A percentile compares a stretch with the other conserved stretches of the same genome.
Conservation (phyloP, 1,284 basidiomycete species). For the Cryptococcus depauperatus region DNA sequence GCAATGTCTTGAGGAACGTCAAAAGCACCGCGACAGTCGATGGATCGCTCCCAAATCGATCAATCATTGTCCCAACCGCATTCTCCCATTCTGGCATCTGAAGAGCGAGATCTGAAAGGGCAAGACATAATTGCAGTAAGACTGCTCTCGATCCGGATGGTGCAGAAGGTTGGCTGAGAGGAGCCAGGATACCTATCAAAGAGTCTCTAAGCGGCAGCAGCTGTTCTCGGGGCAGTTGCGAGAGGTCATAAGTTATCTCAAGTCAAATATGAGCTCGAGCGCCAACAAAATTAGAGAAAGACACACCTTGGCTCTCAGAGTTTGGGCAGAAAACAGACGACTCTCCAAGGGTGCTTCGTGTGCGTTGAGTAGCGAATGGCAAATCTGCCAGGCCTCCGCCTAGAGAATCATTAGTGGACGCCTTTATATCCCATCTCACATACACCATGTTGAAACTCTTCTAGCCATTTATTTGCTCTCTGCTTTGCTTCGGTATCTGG, state of each 20-base stretch:
- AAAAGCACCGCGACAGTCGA: conserved; percentile 73
- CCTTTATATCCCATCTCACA: conserved; percentile 44
- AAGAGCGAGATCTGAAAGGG: conserved; percentile 80
- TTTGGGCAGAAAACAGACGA: conserved; percentile 92
- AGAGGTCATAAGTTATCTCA: conserved; percentile 91
- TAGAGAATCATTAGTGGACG: conserved; percentile 35
- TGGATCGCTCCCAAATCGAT: conserved; percentile 75
- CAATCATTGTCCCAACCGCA: conserved; percentile 72
- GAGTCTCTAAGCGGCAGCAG: conserved; percentile 78
- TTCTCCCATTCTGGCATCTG: conserved; percentile 83
- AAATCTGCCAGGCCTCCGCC: conserved; percentile 92
- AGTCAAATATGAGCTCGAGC: conserved; percentile 1
- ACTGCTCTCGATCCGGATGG: conserved; percentile 72
- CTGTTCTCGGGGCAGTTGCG: conserved; percentile 69
- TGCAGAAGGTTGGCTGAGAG: conserved; percentile 48
- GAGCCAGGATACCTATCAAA: conserved; percentile 65
- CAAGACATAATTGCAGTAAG: conserved; percentile 80
- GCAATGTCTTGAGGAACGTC: conserved; percentile 83
- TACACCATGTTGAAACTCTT: conserved; percentile 95
- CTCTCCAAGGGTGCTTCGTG: conserved; percentile 71
- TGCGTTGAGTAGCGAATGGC: conserved; percentile 78
- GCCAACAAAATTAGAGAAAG: neutral
- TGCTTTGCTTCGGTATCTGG: conserved; percentile 77
- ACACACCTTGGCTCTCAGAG: conserved; percentile 85
- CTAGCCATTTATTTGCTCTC: conserved; percentile 80